Percentiles rank a stretch among this genome's conserved stretches.
Conservation (phyloP, 306 rosid genomes). For the Castanea sativa region DNA sequence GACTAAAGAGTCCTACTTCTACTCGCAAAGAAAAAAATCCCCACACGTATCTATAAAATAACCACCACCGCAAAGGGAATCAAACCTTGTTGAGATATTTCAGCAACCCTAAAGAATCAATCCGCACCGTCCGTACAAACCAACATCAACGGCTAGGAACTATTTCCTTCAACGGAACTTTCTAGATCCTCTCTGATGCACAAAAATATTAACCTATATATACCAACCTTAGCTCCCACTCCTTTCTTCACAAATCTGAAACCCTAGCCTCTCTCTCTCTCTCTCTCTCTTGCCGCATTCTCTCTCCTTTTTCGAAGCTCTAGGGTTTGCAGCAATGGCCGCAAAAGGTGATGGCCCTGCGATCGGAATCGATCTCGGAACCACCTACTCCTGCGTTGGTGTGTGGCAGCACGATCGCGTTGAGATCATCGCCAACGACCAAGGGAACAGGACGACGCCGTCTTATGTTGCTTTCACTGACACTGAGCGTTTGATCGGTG, state of each 20-base stretch:
- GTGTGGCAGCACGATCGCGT: constrained; percentile 89
- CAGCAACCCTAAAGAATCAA: neutral
- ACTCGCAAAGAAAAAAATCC: too few relatives aligned
- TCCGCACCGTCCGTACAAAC: constrained; percentile 5
- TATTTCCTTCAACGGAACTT: constrained; percentile 27
- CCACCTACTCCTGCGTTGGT: constrained; percentile 76
- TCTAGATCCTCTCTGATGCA: constrained; percentile 31
- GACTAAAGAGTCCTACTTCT: too few relatives aligned
- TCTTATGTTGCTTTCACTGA: constrained; percentile 81
- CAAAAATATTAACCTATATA: constrained; percentile 18
- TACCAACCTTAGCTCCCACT: neutral
- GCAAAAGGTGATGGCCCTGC: constrained; percentile 83
- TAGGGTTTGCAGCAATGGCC: constrained; percentile 36
- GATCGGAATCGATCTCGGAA: constrained; percentile 82
- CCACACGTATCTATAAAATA: neutral
- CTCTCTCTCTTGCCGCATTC: neutral
- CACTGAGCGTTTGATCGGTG: constrained; percentile 66
- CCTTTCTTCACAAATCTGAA: too few relatives aligned
- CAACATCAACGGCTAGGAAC: constrained; percentile 8
- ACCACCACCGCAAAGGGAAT: neutral
- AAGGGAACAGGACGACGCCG: constrained; percentile 78
- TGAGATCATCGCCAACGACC: constrained; percentile 79
- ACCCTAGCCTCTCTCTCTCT: neutral
- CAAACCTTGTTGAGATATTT: neutral
- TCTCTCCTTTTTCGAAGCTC: neutral